phyloP scores from a whole-genome alignment of 176 grass and related monocot species.

The Rhynchospora breviuscula region DNA sequence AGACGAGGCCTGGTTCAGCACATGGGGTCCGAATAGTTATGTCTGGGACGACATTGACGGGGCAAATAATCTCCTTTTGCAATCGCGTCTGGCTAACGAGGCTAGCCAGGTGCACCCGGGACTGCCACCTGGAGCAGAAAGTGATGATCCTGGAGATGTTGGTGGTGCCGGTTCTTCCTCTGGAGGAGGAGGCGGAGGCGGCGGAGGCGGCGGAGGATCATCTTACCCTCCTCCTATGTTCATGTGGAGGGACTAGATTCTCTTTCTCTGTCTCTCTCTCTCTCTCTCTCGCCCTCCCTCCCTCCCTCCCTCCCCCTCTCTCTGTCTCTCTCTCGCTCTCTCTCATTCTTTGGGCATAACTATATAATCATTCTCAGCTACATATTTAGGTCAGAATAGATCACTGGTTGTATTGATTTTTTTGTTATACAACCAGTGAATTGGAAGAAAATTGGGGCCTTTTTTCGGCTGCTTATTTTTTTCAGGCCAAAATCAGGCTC shows the following conservation, averaged over 20 bases:
- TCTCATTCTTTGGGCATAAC: neutral
- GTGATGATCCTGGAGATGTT: neutral
- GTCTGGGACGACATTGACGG: slow-evolving; percentile 96
- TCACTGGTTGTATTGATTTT: slow-evolving; percentile 17
- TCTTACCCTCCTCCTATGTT: slow-evolving; percentile 16
- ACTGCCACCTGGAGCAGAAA: neutral
- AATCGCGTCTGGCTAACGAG: slow-evolving; percentile 60
- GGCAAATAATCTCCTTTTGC: slow-evolving; percentile 64
- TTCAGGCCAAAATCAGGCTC: slow-evolving; percentile 10
- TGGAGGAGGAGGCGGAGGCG: neutral
- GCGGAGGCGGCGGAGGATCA: neutral
- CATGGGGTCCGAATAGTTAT: slow-evolving; percentile 82
- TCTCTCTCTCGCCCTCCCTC: neutral
- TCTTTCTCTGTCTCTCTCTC: neutral
- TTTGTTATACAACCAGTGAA: slow-evolving; percentile 14
- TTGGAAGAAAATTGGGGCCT: slow-evolving; percentile 4
- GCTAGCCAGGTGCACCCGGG: neutral
- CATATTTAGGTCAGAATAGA: neutral
- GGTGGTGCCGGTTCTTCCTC: neutral
- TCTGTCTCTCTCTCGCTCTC: neutral
- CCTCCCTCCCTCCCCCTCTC: neutral
- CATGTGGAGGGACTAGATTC: slow-evolving; percentile 14
- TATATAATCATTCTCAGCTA: neutral
- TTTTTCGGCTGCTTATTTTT: slow-evolving; percentile 16
- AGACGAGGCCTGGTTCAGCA: slow-evolving; percentile 89